Percentiles rank a stretch among this genome's conserved stretches.
These are phyloP conservation scores for Trichophyton benhamiae DNA, from an alignment of 2,329 filamentous ascomycete genomes.

Conservation along the genomic window DNA sequence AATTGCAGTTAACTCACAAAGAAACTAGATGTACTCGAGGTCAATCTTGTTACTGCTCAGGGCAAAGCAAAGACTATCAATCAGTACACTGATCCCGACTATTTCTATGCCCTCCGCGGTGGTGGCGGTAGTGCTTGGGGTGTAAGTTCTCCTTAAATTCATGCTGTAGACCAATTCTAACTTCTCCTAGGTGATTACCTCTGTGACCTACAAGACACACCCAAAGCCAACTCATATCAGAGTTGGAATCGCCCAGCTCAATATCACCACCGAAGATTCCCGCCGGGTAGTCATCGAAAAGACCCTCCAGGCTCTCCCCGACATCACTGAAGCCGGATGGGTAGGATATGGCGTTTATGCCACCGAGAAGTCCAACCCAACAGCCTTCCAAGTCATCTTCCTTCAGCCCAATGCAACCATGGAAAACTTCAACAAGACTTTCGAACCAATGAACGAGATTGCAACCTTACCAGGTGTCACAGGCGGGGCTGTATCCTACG, in stretches of 20 bases:
- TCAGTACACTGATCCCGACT: slow-evolving; percentile 18
- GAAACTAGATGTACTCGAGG: slow-evolving; percentile 16
- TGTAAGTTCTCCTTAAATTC: slow-evolving; percentile 11
- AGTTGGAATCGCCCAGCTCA: slow-evolving; percentile 19
- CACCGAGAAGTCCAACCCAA: background rate
- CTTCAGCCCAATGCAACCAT: slow-evolving; percentile 21
- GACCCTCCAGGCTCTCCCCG: slow-evolving; percentile 16
- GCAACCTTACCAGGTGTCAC: slow-evolving; percentile 15
- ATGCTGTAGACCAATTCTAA: background rate
- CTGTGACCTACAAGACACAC: slow-evolving; percentile 18
- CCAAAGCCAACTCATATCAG: slow-evolving; percentile 21
- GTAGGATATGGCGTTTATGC: slow-evolving; percentile 20
- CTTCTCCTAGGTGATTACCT: slow-evolving; percentile 14
- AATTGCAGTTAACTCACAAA: background rate
- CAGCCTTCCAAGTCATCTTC: slow-evolving; percentile 22
- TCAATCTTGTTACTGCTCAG: slow-evolving; percentile 15
- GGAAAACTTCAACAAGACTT: slow-evolving; percentile 15
- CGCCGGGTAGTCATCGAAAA: slow-evolving; percentile 16
- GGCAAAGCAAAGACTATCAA: slow-evolving; percentile 16
- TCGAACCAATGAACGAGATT: slow-evolving; percentile 14
- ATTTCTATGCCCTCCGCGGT: slow-evolving; percentile 20
- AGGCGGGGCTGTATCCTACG: slow-evolving; percentile 13
- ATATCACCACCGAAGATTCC: slow-evolving; percentile 15
- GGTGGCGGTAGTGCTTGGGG: slow-evolving; percentile 20
- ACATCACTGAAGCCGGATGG: slow-evolving; percentile 20